Conservation (phyloP, 2,329 filamentous ascomycete genomes). For the Exophiala lecanii-corni region DNA sequence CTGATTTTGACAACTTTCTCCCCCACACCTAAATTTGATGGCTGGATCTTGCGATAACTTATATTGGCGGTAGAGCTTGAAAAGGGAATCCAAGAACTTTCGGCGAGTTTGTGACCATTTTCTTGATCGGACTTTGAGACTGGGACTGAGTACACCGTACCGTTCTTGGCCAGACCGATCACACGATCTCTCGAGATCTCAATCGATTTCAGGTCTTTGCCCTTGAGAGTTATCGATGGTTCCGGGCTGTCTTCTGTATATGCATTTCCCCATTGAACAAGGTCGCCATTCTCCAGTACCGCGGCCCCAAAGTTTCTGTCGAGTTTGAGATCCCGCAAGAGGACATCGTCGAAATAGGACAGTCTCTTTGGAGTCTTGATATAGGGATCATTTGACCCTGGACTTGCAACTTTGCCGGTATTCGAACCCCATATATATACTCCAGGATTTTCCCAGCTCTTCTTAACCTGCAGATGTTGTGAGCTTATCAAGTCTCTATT, state of each 20-base stretch:
- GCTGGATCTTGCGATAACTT: constrained; percentile 69
- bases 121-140: constrained; percentile 68
- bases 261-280: constrained; percentile 84
- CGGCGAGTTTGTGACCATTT: constrained; percentile 58
- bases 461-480: constrained; percentile 82
- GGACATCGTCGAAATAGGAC: constrained; percentile 73
- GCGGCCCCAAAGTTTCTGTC: constrained; percentile 78
- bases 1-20: constrained; percentile 72
- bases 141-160: constrained; percentile 79
- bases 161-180: constrained; percentile 68
- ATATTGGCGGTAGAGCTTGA: constrained; percentile 58
- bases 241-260: constrained; percentile 61
- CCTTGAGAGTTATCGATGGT: constrained; percentile 69
- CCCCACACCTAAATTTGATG: constrained; percentile 58
- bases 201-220: constrained; percentile 74
- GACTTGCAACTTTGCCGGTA: constrained; percentile 74
- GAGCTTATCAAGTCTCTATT: constrained; percentile 72
- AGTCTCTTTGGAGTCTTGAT: constrained; percentile 79
- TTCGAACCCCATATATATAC: constrained; percentile 96
- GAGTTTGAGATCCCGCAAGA: constrained; percentile 83
- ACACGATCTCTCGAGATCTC: constrained; percentile 78
- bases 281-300: constrained; percentile 78
- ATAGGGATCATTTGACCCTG: constrained; percentile 68
- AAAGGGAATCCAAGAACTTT: constrained; percentile 69
- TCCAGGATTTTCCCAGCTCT: constrained; percentile 74